These are phyloP conservation scores for Alliaria petiolata DNA, from an alignment of 345 rosid species.

Conservation along the genomic window DNA sequence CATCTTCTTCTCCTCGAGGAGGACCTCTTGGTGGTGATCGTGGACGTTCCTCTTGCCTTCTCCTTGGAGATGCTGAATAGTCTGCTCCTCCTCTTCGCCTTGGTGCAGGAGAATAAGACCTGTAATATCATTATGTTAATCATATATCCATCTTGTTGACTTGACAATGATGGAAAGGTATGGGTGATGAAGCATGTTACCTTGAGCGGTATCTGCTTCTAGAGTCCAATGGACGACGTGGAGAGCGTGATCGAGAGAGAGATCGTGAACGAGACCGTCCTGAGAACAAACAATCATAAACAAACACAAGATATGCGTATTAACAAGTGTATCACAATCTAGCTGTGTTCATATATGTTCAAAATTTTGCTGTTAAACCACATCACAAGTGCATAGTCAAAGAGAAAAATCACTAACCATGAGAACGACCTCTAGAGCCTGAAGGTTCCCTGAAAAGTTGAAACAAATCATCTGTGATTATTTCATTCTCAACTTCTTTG, in stretches of 20 bases:
- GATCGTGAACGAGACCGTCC: constrained; percentile 87
- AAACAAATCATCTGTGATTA: not conserved
- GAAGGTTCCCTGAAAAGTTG: constrained; percentile 57
- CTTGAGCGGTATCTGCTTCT: constrained; percentile 79
- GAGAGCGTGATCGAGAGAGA: constrained; percentile 68
- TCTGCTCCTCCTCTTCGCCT: constrained; percentile 55
- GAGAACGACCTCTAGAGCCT: constrained; percentile 56
- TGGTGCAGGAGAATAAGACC: constrained; percentile 84
- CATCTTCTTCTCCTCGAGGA: constrained; percentile 63
- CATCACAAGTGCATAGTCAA: not conserved
- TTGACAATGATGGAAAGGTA: not conserved
- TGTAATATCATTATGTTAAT: constrained; percentile 17
- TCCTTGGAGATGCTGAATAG: constrained; percentile 68
- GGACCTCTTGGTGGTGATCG: constrained; percentile 75
- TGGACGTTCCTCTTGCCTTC: constrained; percentile 60
- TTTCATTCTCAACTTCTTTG: not conserved
- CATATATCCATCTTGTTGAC: not conserved
- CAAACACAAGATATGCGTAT: not conserved
- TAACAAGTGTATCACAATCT: not conserved
- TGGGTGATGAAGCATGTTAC: constrained; percentile 28
- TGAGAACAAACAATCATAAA: too few relatives aligned
- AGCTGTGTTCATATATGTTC: not conserved
- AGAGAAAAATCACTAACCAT: constrained; percentile 47
- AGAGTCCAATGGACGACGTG: constrained; percentile 63
- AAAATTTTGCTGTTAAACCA: not conserved